These are phyloP conservation scores for Talaromyces atroroseus DNA, from an alignment of 2,329 filamentous ascomycete genomes.

Conservation along the genomic window DNA sequence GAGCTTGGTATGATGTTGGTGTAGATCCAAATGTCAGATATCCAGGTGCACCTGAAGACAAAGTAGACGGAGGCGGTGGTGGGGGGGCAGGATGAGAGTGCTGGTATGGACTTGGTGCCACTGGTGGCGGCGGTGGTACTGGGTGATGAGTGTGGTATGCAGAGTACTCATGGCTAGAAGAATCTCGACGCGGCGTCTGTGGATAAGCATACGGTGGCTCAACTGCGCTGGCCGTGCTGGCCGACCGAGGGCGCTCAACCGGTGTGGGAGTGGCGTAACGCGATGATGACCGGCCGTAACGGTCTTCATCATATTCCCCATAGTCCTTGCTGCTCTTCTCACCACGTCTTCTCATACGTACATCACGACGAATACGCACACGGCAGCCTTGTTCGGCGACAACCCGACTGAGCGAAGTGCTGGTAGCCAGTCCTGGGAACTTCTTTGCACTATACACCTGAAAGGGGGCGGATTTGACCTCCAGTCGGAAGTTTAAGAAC, in stretches of 20 bases:
- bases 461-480: slow-evolving; percentile 83
- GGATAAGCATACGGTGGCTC: slow-evolving; percentile 41
- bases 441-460: slow-evolving; percentile 95
- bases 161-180: slow-evolving; percentile 40
- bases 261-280: slow-evolving; percentile 49
- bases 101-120: slow-evolving; percentile 24
- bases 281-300: slow-evolving; percentile 36
- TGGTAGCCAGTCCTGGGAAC: slow-evolving; percentile 88
- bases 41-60: slow-evolving; percentile 23
- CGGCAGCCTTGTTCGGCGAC: slow-evolving; percentile 96
- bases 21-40: slow-evolving; percentile 39
- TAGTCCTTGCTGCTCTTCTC: slow-evolving; percentile 63
- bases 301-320: slow-evolving; percentile 59
- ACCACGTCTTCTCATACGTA: slow-evolving; percentile 81
- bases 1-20: slow-evolving; percentile 38
- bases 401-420: slow-evolving; percentile 79
- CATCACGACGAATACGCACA: slow-evolving; percentile 89
- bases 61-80: slow-evolving; percentile 32
- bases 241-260: slow-evolving; percentile 53
- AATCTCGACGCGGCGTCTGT: slow-evolving; percentile 44
- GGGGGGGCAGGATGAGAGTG: slow-evolving; percentile 26
- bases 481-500: slow-evolving; percentile 78
- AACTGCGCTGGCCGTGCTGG: slow-evolving; percentile 51
- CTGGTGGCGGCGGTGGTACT: slow-evolving; percentile 21
- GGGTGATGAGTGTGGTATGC: slow-evolving; percentile 7